Evolutionary conservation across 768 basidiomycete species (phyloP), one percentile per base, ranked within the genome.

Genomic region (Pleurotus tuber-regium): DNA sequence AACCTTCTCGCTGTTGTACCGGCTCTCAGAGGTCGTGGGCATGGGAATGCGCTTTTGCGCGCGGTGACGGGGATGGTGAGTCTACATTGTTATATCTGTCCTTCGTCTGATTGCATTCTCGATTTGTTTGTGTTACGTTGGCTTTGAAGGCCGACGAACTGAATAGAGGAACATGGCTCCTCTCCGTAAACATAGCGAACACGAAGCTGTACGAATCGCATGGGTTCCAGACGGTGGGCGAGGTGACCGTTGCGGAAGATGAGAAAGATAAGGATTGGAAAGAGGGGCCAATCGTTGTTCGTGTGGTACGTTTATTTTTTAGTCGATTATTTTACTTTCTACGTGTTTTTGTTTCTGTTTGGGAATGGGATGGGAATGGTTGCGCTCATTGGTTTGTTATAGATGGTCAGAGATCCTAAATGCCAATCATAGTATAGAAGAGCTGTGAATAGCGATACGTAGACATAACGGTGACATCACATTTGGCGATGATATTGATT

Each of bases 191-290:
- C 46, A 33, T 47, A 7, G 46, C 28, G 18, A 47, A 47, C 23
- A 47, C 46, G n/a, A 47, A 47, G 46, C 46, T 47, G 5, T 47
- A 47, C 46, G 46, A 47, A 29, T 12, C 46, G 10, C 31, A 33
- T 23, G 46, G 46, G 8, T 47, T 47, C 10, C 18, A 33, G 46
- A 47, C 46, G 18, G 31, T 47, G 10, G 46, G n/a, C 9, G 46
- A 47, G 14, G 12, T 33, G 14, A 29, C 30, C 4, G 46, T 47
- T 8, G 46, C 46, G 14, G 46, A 47, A 3, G 46, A 46, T 21
- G n/a, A n/a, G n/a, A 33, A 36, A 14, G 46, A 47, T 24, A 35
- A 30, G 46, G 46, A 47, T 23, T 47, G 46, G 46, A 47, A 47
- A 29, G 46, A 47, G 14, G 46, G 46, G 2, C 46, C 46, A 5